Base-by-base conservation (phyloP, 2,329 filamentous ascomycete genomes). In the Ophiognomonia clavigignenti-juglandacearum region DNA sequence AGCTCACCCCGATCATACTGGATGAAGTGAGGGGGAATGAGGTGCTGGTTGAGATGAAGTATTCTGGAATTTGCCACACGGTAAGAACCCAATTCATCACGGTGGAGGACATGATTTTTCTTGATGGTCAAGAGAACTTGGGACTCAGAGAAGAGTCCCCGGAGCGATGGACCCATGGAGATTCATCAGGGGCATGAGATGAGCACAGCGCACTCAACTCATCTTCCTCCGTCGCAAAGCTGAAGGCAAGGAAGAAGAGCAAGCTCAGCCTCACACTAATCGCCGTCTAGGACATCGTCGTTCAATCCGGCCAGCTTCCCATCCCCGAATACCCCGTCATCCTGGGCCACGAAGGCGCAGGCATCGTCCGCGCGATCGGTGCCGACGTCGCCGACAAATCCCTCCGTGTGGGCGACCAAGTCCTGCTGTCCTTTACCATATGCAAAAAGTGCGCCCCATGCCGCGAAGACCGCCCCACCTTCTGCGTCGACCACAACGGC, bases 401-500 rank as follows among this genome's bases (percentile, higher is more conserved):
- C 6, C 56, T 67, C 13, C 38, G 35, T 14, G 51, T 56, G 2
- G 65, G 66, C 13, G 64, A 68, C 48, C 54, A 56, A 6, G 64
- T 69, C 4, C 52, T 70, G 6, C 56, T 69, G 2, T 63, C 59
- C 1, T 68, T 61, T 36, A 56, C 56, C 7, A 60, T 55, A 40
- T 70, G 66, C 50, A 55, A 58, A 9, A 29, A 50, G 1, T 70
- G 66, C 52, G 44, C 37, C 4, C 50, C 58, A 13, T 70, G 67
- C 42, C 42, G 29, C 24, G 50, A 47, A 13, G 54, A 44, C 3
- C 61, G 56, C 35, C 58, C 52, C 24, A 57, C 61, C 3, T 61
- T 60, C 37, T 69, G 66, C 47, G 34, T 42, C 8, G 38, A 50
- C 16, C 57, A 56, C 34, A 42, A 51, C 6, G 41, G 39, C 1